Base-by-base conservation (phyloP, 148 eudicot species). In the Chenopodium suecicum region DNA sequence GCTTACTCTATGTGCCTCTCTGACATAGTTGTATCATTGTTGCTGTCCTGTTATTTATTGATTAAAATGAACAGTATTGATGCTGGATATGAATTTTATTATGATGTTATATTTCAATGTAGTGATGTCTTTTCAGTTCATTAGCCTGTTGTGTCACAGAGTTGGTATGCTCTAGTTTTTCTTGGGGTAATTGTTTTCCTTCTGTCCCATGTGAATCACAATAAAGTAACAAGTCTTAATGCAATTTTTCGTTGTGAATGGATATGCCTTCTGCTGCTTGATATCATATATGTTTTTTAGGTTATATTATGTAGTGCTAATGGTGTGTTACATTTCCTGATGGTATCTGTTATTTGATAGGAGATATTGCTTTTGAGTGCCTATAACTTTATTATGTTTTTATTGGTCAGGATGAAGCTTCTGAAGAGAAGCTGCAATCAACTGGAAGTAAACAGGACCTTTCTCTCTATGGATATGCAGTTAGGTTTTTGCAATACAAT, bases 401-500 rank as follows among this genome's bases (percentile, higher is more conserved):
- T 58, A 67, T 83, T 41, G 78, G 31, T 41, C 86, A 89, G 97
- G 88, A 86, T 56, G 73, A 56, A 78, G 83, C 78, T 78, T 78
- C 87, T 88, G 88, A 74, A 78, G 77, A 78, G 83, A 88, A 87
- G 79, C 75, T 82, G 84, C 91, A 86, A 83, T 48, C 76, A 77
- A 76, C 69, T 73, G 82, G 73, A 76, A 81, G 63, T 58, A 84
- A 83, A 80, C 81, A 71, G 69, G 81, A 78, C 37, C 79, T 46
- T 80, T 87, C 89, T 82, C 83, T 96, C 80, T 85, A 80, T 80
- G 88, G 86, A 81, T 95, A 95, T 78, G 97, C 94, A 47, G 79
- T 89, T 74, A 92, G 93, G 84, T 93, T 90, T 83, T 78, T 92
- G 90, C 88, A 92, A 84, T 83, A 70, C 74, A 92, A 91, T 82